A percentile compares a stretch with the other conserved stretches of the same genome.
phyloP scores from a whole-genome alignment of 805 yeast species.

The Candida michaelii region DNA sequence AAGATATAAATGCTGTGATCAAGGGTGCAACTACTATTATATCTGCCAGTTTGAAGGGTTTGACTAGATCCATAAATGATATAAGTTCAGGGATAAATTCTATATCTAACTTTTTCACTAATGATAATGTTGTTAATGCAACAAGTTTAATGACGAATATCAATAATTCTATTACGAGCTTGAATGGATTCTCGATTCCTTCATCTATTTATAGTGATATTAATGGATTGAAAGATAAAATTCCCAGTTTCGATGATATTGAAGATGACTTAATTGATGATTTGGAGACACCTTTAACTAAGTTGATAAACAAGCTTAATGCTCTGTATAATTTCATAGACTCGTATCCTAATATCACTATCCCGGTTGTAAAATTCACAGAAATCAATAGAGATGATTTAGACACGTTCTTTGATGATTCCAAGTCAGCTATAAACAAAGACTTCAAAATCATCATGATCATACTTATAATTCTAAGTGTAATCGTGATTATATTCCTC shows the following conservation, averaged over 20 bases:
- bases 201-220: constrained; percentile 59
- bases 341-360: constrained; percentile 1
- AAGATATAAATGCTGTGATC: constrained; percentile 55
- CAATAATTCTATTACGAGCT: constrained; percentile 54
- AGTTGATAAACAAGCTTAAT: constrained; percentile 2
- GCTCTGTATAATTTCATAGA: background rate
- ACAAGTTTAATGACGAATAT: constrained; percentile 45
- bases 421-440: constrained; percentile 31
- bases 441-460: constrained; percentile 39
- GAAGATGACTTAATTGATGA: constrained; percentile 55
- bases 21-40: constrained; percentile 32
- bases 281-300: constrained; percentile 53
- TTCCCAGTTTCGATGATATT: constrained; percentile 68
- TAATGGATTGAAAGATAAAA: constrained; percentile 41
- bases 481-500: constrained; percentile 42
- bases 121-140: constrained; percentile 30
- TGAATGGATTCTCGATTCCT: constrained; percentile 66
- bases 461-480: constrained; percentile 29
- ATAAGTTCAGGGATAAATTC: constrained; percentile 14
- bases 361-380: background rate
- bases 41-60: constrained; percentile 9
- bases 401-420: constrained; percentile 33
- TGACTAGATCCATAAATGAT: constrained; percentile 5
- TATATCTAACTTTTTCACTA: constrained; percentile 44
- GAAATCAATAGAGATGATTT: constrained; percentile 22